phyloP scores from a whole-genome alignment of 805 yeast genomes.

The Candida krabiensis region DNA sequence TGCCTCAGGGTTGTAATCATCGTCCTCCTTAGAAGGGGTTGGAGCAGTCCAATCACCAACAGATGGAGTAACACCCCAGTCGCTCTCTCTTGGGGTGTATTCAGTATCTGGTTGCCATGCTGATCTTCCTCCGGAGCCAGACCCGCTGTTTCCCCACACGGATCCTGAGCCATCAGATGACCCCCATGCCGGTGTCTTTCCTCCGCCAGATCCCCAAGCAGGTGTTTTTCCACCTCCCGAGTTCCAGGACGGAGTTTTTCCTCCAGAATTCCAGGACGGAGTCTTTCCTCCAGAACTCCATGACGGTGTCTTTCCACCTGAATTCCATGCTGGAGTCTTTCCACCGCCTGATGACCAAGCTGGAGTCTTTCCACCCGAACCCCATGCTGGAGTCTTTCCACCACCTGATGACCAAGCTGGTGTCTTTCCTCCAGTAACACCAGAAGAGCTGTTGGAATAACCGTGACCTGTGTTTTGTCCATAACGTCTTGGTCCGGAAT shows the following conservation, averaged over 20 bases:
- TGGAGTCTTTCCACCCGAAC: constrained; percentile 35
- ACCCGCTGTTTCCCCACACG: constrained; percentile 35
- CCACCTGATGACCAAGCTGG: constrained; percentile 44
- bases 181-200: constrained; percentile 38
- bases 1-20: constrained; percentile 21
- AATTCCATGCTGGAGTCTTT: constrained; percentile 32
- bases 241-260: constrained; percentile 56
- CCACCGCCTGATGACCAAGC: constrained; percentile 28
- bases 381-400: constrained; percentile 46
- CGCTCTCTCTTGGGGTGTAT: constrained; percentile 21
- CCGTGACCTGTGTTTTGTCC: constrained; percentile 29
- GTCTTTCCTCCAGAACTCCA: constrained; percentile 43
- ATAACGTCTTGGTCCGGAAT: constrained; percentile 18
- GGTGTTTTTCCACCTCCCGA: constrained; percentile 37
- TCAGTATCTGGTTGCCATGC: constrained; percentile 41
- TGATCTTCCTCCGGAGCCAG: constrained; percentile 45
- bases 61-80: constrained; percentile 45
- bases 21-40: constrained; percentile 39
- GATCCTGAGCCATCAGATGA: constrained; percentile 16
- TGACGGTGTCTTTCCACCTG: constrained; percentile 53
- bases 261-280: constrained; percentile 39
- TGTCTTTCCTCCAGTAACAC: constrained; percentile 41
- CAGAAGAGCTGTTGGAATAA: constrained; percentile 42
- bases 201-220: constrained; percentile 37
- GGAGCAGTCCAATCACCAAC: constrained; percentile 50